A percentile compares a stretch with the other conserved stretches of the same genome.
Conservation (phyloP, 805 yeast species). For the Alloascoidea hylecoeti region DNA sequence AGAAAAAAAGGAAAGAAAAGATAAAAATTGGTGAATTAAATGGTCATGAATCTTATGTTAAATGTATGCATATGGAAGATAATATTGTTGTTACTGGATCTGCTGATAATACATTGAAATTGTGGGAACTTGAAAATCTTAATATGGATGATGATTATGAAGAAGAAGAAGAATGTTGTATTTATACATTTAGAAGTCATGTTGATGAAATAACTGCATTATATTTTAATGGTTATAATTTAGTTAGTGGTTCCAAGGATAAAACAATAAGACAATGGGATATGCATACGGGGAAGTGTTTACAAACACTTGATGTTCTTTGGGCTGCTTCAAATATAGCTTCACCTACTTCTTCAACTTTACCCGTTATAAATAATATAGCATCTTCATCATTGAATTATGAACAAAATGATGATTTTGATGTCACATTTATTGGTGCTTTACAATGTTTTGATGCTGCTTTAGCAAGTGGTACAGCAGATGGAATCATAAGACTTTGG, state of each 20-base stretch:
- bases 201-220: constrained; percentile 53
- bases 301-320: constrained; percentile 59
- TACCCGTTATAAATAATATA: background rate
- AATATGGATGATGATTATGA: constrained; percentile 9
- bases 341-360: background rate
- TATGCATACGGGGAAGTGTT: constrained; percentile 43
- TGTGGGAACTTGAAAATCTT: constrained; percentile 35
- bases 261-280: constrained; percentile 71
- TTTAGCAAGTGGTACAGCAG: constrained; percentile 65
- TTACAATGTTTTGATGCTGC: constrained; percentile 66
- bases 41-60: constrained; percentile 49
- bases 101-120: constrained; percentile 42
- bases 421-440: constrained; percentile 41
- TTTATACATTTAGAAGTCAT: constrained; percentile 46
- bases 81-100: constrained; percentile 39
- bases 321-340: constrained; percentile 33
- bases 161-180: constrained; percentile 18
- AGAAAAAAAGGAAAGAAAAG: too few relatives aligned
- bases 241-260: constrained; percentile 61
- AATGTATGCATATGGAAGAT: constrained; percentile 44
- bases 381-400: background rate
- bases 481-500: constrained; percentile 66
- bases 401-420: too few relatives aligned
- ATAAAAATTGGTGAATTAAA: constrained; percentile 34
- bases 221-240: constrained; percentile 32